These are phyloP conservation scores for Clitopilus passeckerianus DNA, from an alignment of 768 basidiomycete species.

Conservation along the genomic window DNA sequence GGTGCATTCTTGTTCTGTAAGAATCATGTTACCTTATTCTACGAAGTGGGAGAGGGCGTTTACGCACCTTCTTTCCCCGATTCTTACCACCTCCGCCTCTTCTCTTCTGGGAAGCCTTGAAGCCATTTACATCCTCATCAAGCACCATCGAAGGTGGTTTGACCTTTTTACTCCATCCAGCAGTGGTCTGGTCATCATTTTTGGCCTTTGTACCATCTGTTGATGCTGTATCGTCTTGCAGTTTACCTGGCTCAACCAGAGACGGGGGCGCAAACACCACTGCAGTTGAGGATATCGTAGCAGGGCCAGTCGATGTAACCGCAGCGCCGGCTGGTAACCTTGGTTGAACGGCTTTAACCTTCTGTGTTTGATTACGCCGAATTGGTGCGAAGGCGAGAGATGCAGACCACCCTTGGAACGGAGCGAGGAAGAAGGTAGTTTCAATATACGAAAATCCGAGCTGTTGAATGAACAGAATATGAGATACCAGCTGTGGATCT, in stretches of 20 bases:
- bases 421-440: conserved; percentile 34
- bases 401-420: conserved; percentile 76
- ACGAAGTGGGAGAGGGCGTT: neutral
- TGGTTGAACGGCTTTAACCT: conserved; percentile 47
- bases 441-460: conserved; percentile 46
- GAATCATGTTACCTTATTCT: neutral
- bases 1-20: conserved; percentile 58
- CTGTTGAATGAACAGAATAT: conserved; percentile 43
- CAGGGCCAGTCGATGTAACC: conserved; percentile 30
- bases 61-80: conserved; percentile 56
- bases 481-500: conserved; percentile 59
- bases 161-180: conserved; percentile 82
- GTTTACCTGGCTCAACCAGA: conserved; percentile 35
- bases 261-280: conserved; percentile 69
- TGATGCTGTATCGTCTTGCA: conserved; percentile 28
- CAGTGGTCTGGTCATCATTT: neutral
- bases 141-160: conserved; percentile 89
- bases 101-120: conserved; percentile 53
- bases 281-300: conserved; percentile 47
- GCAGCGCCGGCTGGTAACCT: conserved; percentile 63
- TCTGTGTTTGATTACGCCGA: conserved; percentile 53
- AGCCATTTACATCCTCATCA: conserved; percentile 86
- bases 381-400: conserved; percentile 86
- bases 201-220: neutral
- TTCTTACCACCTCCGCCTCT: conserved; percentile 49